A percentile compares a stretch with the other conserved stretches of the same genome.
Evolutionary conservation across 495 filamentous ascomycete genomes (phyloP).

Genomic region (Neurospora sp.): DNA sequence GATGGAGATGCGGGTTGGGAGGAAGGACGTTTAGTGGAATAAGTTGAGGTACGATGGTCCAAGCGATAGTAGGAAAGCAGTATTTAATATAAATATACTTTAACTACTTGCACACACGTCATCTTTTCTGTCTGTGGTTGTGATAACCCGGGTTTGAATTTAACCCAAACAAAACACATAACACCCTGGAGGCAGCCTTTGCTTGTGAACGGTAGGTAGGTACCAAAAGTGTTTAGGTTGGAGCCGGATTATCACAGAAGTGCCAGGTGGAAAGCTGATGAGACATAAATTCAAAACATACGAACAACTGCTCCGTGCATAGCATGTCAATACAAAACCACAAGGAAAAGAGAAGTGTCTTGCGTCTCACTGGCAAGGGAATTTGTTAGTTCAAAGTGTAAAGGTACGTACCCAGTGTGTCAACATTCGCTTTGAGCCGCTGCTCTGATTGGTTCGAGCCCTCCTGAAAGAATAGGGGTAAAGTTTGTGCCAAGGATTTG

Average conservation of each 20-base stretch:
- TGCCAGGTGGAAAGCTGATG: background rate
- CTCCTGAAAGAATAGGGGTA: background rate
- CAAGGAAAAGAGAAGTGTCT: background rate
- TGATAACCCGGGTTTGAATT: background rate
- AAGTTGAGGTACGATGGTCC: background rate
- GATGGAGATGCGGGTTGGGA: background rate
- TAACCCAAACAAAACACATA: background rate
- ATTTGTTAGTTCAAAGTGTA: background rate
- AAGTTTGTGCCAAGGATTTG: background rate
- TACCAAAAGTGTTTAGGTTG: background rate
- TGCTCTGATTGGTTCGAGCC: background rate
- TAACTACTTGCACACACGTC: background rate
- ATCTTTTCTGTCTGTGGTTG: background rate
- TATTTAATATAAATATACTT: background rate
- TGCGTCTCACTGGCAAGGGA: background rate
- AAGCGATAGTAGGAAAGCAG: background rate
- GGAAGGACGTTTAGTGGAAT: background rate
- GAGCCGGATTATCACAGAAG: background rate
- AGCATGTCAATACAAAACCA: background rate
- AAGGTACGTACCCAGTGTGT: background rate
- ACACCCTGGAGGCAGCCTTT: background rate
- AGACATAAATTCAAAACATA: background rate
- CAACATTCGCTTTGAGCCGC: background rate
- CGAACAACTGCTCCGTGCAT: background rate
- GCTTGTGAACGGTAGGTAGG: background rate